These are phyloP conservation scores for Trifolium pratense DNA, from an alignment of 306 rosid genomes.

Conservation along the genomic window DNA sequence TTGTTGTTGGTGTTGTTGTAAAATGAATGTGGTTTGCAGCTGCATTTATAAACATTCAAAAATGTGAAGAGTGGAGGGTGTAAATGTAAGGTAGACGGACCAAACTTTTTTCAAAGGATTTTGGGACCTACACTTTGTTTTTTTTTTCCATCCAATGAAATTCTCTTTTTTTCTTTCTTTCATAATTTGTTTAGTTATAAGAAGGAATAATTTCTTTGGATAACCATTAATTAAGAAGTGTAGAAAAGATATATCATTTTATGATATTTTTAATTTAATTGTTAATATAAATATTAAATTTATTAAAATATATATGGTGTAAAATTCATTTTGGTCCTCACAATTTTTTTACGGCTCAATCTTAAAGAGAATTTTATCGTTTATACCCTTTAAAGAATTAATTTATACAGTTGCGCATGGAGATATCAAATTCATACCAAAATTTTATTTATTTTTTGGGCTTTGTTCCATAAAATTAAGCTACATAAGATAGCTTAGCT, in stretches of 20 bases:
- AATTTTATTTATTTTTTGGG: no score
- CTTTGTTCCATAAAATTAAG: no score
- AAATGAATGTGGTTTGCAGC: conserved; percentile 60
- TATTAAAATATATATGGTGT: no score
- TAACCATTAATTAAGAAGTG: background rate
- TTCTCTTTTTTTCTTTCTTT: background rate
- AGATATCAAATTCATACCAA: no score
- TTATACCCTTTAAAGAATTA: no score
- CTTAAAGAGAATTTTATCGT: no score
- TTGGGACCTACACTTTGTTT: conserved; percentile 40
- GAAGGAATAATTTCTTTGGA: background rate
- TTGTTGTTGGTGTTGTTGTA: conserved; percentile 28
- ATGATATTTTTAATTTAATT: no score
- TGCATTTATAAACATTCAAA: conserved; percentile 61
- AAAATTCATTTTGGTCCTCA: no score
- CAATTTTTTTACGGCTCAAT: no score
- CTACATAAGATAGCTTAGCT: no score
- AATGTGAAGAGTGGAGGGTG: conserved; percentile 27
- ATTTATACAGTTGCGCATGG: no score
- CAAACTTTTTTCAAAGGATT: conserved; percentile 21
- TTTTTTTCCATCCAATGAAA: background rate
- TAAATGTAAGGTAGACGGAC: conserved; percentile 15
- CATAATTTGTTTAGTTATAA: background rate
- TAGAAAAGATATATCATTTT: background rate
- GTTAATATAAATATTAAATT: no score